Conservation (phyloP, 805 yeast species). For the Starmerella vaccinii region DNA sequence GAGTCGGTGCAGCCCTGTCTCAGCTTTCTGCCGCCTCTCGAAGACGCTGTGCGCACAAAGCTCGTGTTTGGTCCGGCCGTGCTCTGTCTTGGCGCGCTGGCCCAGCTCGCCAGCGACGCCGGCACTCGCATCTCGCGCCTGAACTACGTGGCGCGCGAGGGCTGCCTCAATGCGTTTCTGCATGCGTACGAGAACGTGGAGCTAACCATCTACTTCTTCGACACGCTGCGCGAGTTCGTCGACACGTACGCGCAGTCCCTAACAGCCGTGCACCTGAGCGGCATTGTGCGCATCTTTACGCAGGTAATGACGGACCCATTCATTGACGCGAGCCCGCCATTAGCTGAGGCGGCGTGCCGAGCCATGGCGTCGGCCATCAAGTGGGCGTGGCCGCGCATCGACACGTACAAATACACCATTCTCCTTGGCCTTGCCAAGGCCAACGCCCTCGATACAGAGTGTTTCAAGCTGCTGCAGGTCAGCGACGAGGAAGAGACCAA, state of each 20-base stretch:
- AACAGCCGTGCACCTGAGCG: conserved; percentile 24
- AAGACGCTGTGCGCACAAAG: conserved; percentile 17
- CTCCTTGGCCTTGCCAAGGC: conserved; percentile 25
- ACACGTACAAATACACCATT: conserved; percentile 26
- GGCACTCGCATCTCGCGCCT: conserved; percentile 4
- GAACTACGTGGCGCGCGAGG: conserved; percentile 26
- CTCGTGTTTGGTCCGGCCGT: conserved; percentile 31
- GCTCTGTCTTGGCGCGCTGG: conserved; percentile 38
- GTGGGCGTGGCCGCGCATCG: conserved; percentile 26
- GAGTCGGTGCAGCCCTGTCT: conserved; percentile 26
- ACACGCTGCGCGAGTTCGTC: conserved; percentile 14
- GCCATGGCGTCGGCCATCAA: conserved; percentile 16
- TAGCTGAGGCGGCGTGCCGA: conserved; percentile 16
- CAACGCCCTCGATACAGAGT: conserved; percentile 11
- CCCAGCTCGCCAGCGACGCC: conserved; percentile 4
- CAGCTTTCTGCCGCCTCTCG: conserved; percentile 30
- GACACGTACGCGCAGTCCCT: conserved; percentile 15
- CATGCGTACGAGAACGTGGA: conserved; percentile 23
- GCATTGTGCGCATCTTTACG: conserved; percentile 22
- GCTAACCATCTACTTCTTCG: conserved; percentile 18
- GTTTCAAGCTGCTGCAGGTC: conserved; percentile 11
- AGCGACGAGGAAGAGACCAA: conserved; percentile 5
- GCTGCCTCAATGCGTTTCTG: conserved; percentile 25
- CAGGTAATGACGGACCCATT: conserved; percentile 29
- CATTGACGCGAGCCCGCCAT: conserved; percentile 19